Base-by-base conservation (phyloP, 2,329 filamentous ascomycete genomes). In the Geosmithia morbida region DNA sequence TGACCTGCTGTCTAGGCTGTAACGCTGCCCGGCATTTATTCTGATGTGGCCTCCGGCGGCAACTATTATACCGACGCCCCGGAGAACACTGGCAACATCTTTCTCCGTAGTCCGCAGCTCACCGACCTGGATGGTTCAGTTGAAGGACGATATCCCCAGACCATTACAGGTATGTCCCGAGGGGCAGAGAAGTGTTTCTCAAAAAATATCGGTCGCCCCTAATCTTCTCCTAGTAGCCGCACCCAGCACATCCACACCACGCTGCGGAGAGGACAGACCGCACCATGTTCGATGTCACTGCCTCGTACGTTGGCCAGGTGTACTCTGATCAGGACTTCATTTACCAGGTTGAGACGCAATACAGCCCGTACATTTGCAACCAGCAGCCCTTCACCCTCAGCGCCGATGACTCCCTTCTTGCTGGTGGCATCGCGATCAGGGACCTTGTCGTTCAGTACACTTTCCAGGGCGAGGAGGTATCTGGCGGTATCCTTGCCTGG, bases 271-370 rank as follows among this genome's bases (percentile, higher is more conserved):
- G 58, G 13, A 44, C 54, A 29, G 66, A 66, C 53, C 51, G 57
- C 37, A 66, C 64, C 1, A 57, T 66, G 4, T 56, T 57, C 18
- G 56, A 61, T 0, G 59, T 58, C 41, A 61, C 61, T 30, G 68
- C 75, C 47, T 71, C 74, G 7, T 76, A 82, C 59, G 70, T 82
- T 29, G 78, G 79, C 16, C 79, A 83, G 59, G 60, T 79, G 48
- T 83, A 79, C 64, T 77, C 80, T 56, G 76, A 81, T 58, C 72
- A 81, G 55, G 66, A 68, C 47, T 69, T 83, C 33, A 69, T 78
- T 50, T 51, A 59, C 4, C 56, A 64, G 19, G 74, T 81, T 43
- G 73, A 79, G 49, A 55, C 60, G 18, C n/a, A n/a, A n/a, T 61
- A 62, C 0, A 55, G 60, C 2, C 75, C 77, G 1, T 75, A 76